Conservation (phyloP, 108 stramenopile species). For the Pseudonitzschia delicatissima region DNA sequence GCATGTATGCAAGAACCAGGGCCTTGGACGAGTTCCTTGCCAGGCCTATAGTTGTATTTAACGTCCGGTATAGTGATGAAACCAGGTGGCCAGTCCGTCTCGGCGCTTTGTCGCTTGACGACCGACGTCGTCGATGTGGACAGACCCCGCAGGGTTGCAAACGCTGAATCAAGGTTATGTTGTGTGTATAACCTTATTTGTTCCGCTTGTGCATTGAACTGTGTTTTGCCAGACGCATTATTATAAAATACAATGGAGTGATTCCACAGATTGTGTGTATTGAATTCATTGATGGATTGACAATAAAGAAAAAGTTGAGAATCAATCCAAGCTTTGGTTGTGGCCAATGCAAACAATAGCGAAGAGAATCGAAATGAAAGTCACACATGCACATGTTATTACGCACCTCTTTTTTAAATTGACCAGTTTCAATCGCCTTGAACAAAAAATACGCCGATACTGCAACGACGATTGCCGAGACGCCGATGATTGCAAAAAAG, state of each 20-base stretch:
- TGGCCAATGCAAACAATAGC: background rate
- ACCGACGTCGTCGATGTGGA: background rate
- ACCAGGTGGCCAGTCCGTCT: background rate
- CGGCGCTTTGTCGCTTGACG: background rate
- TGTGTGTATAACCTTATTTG: background rate
- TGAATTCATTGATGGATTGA: background rate
- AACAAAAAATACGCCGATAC: background rate
- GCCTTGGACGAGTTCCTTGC: background rate
- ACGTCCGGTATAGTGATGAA: background rate
- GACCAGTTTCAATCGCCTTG: background rate
- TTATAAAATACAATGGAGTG: background rate
- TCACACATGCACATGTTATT: background rate
- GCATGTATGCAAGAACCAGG: background rate
- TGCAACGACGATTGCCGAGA: background rate
- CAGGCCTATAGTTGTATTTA: background rate
- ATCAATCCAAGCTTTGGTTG: background rate
- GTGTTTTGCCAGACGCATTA: background rate
- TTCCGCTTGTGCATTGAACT: background rate
- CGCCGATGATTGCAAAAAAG: background rate
- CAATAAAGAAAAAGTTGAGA: background rate
- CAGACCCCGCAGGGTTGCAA: background rate
- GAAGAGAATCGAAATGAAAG: background rate
- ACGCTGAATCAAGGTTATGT: background rate
- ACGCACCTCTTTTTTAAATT: background rate
- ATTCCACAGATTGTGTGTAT: background rate